A percentile compares a stretch with the other conserved stretches of the same genome.
Evolutionary conservation across 345 rosid genomes (phyloP).

Genomic region (Passiflora organensis): DNA sequence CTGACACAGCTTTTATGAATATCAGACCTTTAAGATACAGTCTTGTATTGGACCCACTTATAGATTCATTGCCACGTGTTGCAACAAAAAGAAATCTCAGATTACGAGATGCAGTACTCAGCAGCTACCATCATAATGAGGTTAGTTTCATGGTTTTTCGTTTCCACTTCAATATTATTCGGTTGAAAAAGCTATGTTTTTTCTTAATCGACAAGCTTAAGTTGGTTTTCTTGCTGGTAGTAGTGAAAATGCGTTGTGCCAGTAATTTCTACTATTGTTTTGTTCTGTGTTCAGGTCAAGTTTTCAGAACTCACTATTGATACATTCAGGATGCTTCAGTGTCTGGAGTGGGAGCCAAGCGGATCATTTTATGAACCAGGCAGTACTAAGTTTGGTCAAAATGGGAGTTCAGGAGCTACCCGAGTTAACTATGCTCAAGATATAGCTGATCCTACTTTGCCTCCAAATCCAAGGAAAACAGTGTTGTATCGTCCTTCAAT

Average conservation of each 20-base stretch:
- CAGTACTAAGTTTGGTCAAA: slow-evolving; percentile 48
- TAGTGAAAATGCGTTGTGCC: neutral
- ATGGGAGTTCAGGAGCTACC: slow-evolving; percentile 52
- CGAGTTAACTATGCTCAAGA: slow-evolving; percentile 53
- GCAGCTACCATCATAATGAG: slow-evolving; percentile 88
- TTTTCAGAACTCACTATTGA: slow-evolving; percentile 93
- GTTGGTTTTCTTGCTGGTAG: neutral
- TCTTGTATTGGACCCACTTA: slow-evolving; percentile 68
- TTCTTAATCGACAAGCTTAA: too few species aligned
- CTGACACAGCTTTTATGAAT: slow-evolving; percentile 91
- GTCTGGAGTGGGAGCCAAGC: slow-evolving; percentile 96
- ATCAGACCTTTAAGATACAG: slow-evolving; percentile 91
- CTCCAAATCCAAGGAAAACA: slow-evolving; percentile 83
- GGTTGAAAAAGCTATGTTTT: too few species aligned
- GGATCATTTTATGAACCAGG: slow-evolving; percentile 73
- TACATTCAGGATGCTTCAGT: slow-evolving; percentile 94
- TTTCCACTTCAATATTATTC: slow-evolving; percentile 7
- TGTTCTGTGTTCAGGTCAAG: slow-evolving; percentile 57
- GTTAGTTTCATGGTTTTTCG: slow-evolving; percentile 38
- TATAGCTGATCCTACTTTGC: slow-evolving; percentile 84
- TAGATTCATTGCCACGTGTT: slow-evolving; percentile 54
- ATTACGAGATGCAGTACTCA: slow-evolving; percentile 77
- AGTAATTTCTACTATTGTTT: neutral
- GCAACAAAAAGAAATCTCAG: slow-evolving; percentile 55
- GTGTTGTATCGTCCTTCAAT: slow-evolving; percentile 79